Base-by-base conservation (phyloP, 306 rosid species). In the Quercus robur region DNA sequence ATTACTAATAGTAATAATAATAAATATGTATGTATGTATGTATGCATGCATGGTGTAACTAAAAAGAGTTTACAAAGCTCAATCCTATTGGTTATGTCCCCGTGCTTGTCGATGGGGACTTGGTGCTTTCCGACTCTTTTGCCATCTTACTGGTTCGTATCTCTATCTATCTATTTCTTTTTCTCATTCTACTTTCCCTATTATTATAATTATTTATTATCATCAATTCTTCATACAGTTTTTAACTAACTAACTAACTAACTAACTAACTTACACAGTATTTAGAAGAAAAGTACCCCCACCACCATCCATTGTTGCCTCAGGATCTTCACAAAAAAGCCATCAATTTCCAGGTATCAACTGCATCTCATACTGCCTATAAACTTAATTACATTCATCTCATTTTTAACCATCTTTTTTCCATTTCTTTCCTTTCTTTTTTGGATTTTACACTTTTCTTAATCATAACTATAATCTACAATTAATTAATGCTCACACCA, bases 211-310 rank as follows among this genome's bases (percentile, higher is more conserved):
- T 25, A 25, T 25, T 25, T 25, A 25, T 49, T 17, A 49, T 49
- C 54, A 49, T 49, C 54, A 49, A 49, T 10, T 3, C 15, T 49
- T 49, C 17, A 2, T 7, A 38, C 54, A 49, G 3, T 49, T 49
- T 38, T 25, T 25, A 25, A 25, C 25, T 38, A 38, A 7, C 46
- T 38, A 38, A 25, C 25, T 38, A 38, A 7, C 46, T 38, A 38
- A 5, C 35, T 33, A 4, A 35, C 41, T 38, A 0, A 38, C 46
- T 38, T 12, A 46, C 26, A 33, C 84, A 92, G 98, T 91, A 91
- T 86, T 81, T 94, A 85, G 98, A 94, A 38, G 94, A 90, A 25
- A 94, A 94, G 87, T 94, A 86, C 84, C 91, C 97, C 21, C 89
- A 86, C 51, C 85, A 86, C 51, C 85, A 81, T 84, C 94, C 95